Evolutionary conservation across 176 grass and related monocot species (phyloP).

Genomic region (Carex pumila): DNA sequence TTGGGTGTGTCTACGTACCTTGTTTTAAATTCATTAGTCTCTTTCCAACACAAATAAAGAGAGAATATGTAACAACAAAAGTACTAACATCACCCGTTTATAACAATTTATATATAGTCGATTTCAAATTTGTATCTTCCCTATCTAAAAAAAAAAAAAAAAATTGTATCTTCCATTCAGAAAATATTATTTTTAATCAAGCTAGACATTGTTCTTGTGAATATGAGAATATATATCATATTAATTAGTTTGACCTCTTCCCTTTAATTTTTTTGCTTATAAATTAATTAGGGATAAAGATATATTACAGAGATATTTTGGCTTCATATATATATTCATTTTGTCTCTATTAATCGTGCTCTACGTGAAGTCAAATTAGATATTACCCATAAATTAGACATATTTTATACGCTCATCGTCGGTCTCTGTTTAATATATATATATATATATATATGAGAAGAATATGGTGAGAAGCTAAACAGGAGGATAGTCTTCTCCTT

Average conservation of each 20-base stretch:
- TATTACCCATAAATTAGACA: background rate
- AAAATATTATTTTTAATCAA: background rate
- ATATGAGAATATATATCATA: background rate
- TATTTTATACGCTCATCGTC: background rate
- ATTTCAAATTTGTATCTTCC: background rate
- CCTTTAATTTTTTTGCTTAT: too few relatives aligned
- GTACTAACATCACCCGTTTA: too few relatives aligned
- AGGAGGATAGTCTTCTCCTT: background rate
- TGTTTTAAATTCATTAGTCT: too few relatives aligned
- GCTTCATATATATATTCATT: too few relatives aligned
- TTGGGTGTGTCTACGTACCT: too few relatives aligned
- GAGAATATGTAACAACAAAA: too few relatives aligned
- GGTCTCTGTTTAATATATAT: background rate
- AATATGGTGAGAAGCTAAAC: background rate
- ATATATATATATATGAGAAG: background rate
- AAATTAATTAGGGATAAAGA: too few relatives aligned
- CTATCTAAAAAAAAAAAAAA: too few relatives aligned
- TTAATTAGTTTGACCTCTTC: background rate
- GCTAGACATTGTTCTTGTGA: background rate
- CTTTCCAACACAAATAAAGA: too few relatives aligned
- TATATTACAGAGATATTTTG: too few relatives aligned
- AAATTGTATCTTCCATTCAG: background rate
- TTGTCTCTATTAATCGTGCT: too few relatives aligned
- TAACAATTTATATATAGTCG: background rate
- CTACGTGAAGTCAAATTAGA: too few relatives aligned